These are phyloP conservation scores for Pleurotus tuber-regium DNA, from an alignment of 768 basidiomycete species.

Conservation along the genomic window DNA sequence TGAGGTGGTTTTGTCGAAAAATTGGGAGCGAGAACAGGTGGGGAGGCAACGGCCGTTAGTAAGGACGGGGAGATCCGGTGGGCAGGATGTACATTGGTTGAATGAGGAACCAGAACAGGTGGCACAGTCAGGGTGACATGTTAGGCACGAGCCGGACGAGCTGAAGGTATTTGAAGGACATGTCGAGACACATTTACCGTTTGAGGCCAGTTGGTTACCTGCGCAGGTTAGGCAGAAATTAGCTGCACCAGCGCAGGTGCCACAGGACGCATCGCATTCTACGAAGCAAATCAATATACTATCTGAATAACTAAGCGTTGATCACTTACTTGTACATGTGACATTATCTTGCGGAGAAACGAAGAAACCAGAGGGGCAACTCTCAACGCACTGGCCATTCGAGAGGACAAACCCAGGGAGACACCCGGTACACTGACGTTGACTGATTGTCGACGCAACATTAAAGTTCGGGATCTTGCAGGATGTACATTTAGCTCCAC, in stretches of 20 bases:
- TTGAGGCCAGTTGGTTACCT: slow-evolving; percentile 60
- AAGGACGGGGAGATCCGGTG: slow-evolving; percentile 64
- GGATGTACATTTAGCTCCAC: slow-evolving; percentile 78
- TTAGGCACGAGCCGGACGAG: slow-evolving; percentile 61
- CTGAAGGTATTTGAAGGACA: slow-evolving; percentile 75
- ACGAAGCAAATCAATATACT: slow-evolving; percentile 3
- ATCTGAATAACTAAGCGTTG: neutral
- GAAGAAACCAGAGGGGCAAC: slow-evolving; percentile 75
- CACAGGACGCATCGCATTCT: slow-evolving; percentile 73
- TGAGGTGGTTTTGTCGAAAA: slow-evolving; percentile 62
- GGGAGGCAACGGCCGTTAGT: slow-evolving; percentile 75
- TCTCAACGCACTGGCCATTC: slow-evolving; percentile 63
- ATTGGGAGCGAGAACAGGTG: slow-evolving; percentile 71
- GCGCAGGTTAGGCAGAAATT: slow-evolving; percentile 75
- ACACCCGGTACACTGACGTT: slow-evolving; percentile 76
- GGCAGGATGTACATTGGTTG: slow-evolving; percentile 76
- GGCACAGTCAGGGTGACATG: slow-evolving; percentile 86
- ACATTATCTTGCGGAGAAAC: slow-evolving; percentile 67
- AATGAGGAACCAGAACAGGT: slow-evolving; percentile 79
- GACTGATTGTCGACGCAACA: slow-evolving; percentile 58
- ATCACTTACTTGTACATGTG: slow-evolving; percentile 66
- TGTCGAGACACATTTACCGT: slow-evolving; percentile 70
- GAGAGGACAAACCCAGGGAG: slow-evolving; percentile 74
- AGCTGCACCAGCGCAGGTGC: slow-evolving; percentile 65
- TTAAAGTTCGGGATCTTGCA: slow-evolving; percentile 76